phyloP scores from a whole-genome alignment of 805 yeast species.

The Jamesozyma piceae region DNA sequence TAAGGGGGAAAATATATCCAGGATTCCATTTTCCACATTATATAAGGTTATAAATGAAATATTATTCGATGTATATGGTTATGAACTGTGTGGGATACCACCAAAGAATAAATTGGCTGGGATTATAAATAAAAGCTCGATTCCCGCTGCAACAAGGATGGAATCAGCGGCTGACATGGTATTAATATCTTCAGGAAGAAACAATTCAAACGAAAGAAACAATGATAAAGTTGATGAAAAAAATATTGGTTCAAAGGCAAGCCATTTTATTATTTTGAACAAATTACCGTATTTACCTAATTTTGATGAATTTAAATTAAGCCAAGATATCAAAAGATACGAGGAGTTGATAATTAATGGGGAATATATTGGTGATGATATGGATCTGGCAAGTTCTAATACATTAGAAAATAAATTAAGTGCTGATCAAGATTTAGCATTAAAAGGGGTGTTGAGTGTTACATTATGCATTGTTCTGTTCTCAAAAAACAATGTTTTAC shows the following conservation, averaged over 20 bases:
- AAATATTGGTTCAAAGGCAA: constrained; percentile 10
- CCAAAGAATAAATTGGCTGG: constrained; percentile 5
- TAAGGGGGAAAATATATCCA: constrained; percentile 13
- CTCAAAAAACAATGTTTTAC: constrained; percentile 23
- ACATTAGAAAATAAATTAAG: constrained; percentile 13
- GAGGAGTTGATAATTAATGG: constrained; percentile 12
- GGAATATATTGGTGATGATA: constrained; percentile 16
- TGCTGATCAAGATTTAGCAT: constrained; percentile 15
- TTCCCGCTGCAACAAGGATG: not conserved
- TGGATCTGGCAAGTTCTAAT: constrained; percentile 5
- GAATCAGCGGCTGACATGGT: not conserved
- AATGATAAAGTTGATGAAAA: not conserved
- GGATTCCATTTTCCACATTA: constrained; percentile 10
- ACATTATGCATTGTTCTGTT: constrained; percentile 16
- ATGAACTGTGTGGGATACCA: constrained; percentile 15
- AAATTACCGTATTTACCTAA: constrained; percentile 6
- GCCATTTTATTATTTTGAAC: constrained; percentile 20
- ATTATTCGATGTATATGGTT: constrained; percentile 23
- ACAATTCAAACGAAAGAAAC: not conserved
- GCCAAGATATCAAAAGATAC: constrained; percentile 10
- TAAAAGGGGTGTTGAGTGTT: constrained; percentile 19
- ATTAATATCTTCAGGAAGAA: not conserved
- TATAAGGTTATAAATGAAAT: constrained; percentile 13
- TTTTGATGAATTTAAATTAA: constrained; percentile 13
- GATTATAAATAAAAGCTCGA: not conserved